A percentile compares a stretch with the other conserved stretches of the same genome.
These are phyloP conservation scores for Botrytis pseudocinerea DNA, from an alignment of 2,329 filamentous ascomycete species.

Conservation along the genomic window DNA sequence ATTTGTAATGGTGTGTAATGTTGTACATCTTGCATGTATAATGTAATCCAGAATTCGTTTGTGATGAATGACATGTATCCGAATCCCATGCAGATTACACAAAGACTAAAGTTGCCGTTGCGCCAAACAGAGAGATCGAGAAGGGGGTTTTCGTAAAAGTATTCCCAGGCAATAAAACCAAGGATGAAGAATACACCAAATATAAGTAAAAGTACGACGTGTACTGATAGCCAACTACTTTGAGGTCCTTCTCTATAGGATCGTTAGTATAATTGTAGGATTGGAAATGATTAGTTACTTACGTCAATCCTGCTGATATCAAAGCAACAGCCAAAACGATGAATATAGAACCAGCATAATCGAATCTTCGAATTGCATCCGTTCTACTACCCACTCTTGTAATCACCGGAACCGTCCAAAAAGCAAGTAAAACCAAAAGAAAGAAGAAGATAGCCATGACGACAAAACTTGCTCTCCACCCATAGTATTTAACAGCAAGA, in stretches of 20 bases:
- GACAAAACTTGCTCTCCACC: slow-evolving; percentile 64
- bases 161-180: slow-evolving; percentile 64
- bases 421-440: slow-evolving; percentile 55
- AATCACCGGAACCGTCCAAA: slow-evolving; percentile 63
- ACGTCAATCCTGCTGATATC: slow-evolving; percentile 35
- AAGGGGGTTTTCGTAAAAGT: slow-evolving; percentile 49
- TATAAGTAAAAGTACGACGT: slow-evolving; percentile 63
- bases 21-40: slow-evolving; percentile 63
- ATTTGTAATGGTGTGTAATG: slow-evolving; percentile 50
- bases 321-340: slow-evolving; percentile 31
- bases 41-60: slow-evolving; percentile 61
- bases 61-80: slow-evolving; percentile 65
- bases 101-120: slow-evolving; percentile 64
- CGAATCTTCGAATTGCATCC: slow-evolving; percentile 29
- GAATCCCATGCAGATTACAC: slow-evolving; percentile 50
- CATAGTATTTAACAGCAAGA: slow-evolving; percentile 59
- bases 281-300: slow-evolving; percentile 20
- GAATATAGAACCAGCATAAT: slow-evolving; percentile 35
- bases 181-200: slow-evolving; percentile 57
- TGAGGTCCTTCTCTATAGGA: slow-evolving; percentile 42
- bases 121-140: slow-evolving; percentile 58
- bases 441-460: slow-evolving; percentile 64
- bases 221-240: slow-evolving; percentile 61
- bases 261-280: slow-evolving; percentile 2
- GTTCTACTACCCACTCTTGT: slow-evolving; percentile 42